These are phyloP conservation scores for Skeletonema potamos DNA, from an alignment of 108 stramenopile genomes.

Conservation along the genomic window DNA sequence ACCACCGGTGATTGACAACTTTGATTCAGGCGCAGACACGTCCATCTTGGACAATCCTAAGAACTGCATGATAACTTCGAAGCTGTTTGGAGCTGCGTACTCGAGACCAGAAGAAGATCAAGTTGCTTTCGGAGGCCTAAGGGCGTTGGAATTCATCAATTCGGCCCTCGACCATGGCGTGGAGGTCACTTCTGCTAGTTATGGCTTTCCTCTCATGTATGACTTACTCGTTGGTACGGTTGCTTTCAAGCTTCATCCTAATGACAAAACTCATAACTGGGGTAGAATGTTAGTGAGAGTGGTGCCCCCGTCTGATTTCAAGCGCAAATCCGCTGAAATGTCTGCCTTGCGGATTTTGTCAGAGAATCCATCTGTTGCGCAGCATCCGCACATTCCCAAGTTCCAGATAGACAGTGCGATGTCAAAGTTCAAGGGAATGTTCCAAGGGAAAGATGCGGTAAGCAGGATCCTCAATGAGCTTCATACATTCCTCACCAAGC, in stretches of 20 bases:
- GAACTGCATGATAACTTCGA: slow-evolving; percentile 82
- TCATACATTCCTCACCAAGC: slow-evolving; percentile 72
- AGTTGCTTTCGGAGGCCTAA: slow-evolving; percentile 85
- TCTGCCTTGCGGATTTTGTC: slow-evolving; percentile 89
- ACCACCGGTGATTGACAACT: slow-evolving; percentile 79
- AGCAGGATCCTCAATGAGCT: slow-evolving; percentile 76
- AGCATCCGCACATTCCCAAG: slow-evolving; percentile 91
- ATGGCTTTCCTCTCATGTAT: slow-evolving; percentile 97
- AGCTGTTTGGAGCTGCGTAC: slow-evolving; percentile 90
- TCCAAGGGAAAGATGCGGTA: slow-evolving; percentile 92
- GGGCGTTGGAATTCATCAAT: slow-evolving; percentile 88
- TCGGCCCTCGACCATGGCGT: slow-evolving; percentile 81
- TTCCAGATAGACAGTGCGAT: slow-evolving; percentile 94
- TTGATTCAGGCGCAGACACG: slow-evolving; percentile 79
- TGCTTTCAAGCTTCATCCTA: slow-evolving; percentile 89
- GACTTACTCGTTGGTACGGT: slow-evolving; percentile 93
- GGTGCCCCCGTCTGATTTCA: slow-evolving; percentile 89
- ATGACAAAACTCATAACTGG: slow-evolving; percentile 93
- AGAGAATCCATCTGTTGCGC: slow-evolving; percentile 86
- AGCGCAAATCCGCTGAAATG: slow-evolving; percentile 88
- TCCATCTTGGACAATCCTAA: slow-evolving; percentile 87
- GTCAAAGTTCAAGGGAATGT: slow-evolving; percentile 94
- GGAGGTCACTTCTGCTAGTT: slow-evolving; percentile 83
- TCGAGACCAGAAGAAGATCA: slow-evolving; percentile 85
- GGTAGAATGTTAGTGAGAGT: slow-evolving; percentile 88